phyloP scores from a whole-genome alignment of 2,329 filamentous ascomycete species.

The Penicillium corylophilum region DNA sequence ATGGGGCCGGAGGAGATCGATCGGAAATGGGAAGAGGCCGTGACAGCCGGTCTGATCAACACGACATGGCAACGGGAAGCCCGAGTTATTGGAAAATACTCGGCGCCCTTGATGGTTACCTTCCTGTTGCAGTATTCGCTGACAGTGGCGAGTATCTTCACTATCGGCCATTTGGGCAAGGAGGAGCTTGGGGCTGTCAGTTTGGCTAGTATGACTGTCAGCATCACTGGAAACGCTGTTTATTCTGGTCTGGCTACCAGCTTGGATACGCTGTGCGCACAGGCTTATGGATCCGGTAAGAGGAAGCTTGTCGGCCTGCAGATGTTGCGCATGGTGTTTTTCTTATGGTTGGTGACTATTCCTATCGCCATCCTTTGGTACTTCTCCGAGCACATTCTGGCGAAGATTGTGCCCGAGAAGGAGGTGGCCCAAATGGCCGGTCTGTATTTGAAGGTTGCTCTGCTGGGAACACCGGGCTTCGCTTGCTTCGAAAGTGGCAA shows the following conservation, averaged over 20 bases:
- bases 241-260: conserved; percentile 85
- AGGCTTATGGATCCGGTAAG: conserved; percentile 89
- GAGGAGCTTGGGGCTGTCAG: conserved; percentile 67
- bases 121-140: conserved; percentile 81
- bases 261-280: conserved; percentile 87
- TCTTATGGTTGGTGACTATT: conserved; percentile 69
- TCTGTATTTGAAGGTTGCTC: conserved; percentile 68
- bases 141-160: conserved; percentile 78
- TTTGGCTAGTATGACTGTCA: conserved; percentile 74
- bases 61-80: conserved; percentile 91
- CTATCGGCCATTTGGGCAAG: conserved; percentile 72
- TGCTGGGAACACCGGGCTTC: conserved; percentile 71
- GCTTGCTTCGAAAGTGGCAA: conserved; percentile 76
- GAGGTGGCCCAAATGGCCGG: conserved; percentile 71
- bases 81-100: conserved; percentile 73
- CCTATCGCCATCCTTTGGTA: conserved; percentile 73
- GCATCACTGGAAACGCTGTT: conserved; percentile 73
- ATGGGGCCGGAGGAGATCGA: conserved; percentile 60
- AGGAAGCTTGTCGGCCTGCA: conserved; percentile 85
- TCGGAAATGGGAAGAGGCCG: conserved; percentile 81
- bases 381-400: conserved; percentile 65
- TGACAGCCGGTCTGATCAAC: conserved; percentile 74
- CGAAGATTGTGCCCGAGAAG: conserved; percentile 66
- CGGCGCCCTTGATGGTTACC: conserved; percentile 68
- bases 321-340: conserved; percentile 76